Evolutionary conservation across 345 rosid genomes (phyloP), one percentile per base, ranked within the genome.

Genomic region (Eucalyptus shirleyi): DNA sequence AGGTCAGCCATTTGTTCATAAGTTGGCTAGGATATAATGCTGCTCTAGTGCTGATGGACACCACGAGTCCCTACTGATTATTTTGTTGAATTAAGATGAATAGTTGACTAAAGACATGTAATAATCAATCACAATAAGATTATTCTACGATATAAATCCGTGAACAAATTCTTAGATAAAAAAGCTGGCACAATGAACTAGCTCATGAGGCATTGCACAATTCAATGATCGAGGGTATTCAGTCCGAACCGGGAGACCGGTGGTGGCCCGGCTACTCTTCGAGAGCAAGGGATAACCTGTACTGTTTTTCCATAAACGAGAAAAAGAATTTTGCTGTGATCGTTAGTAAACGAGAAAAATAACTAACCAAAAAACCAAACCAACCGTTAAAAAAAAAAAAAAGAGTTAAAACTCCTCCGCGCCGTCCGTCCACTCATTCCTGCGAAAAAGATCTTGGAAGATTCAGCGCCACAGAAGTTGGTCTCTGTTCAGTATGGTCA

Each of bases 101-200:
- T 34, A 34, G 1, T 34, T 34, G 4, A 69, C 6, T 1, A 1
- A 19, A 34, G 8, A 17, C 1, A 9, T 69, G 4, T 8, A 9
- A 18, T 0, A 11, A 5, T 34, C 3, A 0, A 34, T 69, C 4
- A 1, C 0, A 0, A 34, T 5, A 7, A 69, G 12, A 34, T 0
- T 18, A 18, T 69, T 69, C 3, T 69, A 34, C 7, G 1, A 69
- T 69, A 16, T 7, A 9, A 34, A 18, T 34, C 4, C 2, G 1
- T 69, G 8, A 19, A 18, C 44, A 4, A 4, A 69, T 34, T 9
- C 2, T 34, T 34, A 69, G 7, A 69, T 17, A 5, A 6, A 6
- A 1, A 34, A 3, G 2, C 0, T 18, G 4, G 14, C 13, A 3
- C 1, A 2, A 34, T 65, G 10, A 65, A n/a, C 10, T 16, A 16